Base-by-base conservation (phyloP, 345 rosid species). In the Populus davidiana region DNA sequence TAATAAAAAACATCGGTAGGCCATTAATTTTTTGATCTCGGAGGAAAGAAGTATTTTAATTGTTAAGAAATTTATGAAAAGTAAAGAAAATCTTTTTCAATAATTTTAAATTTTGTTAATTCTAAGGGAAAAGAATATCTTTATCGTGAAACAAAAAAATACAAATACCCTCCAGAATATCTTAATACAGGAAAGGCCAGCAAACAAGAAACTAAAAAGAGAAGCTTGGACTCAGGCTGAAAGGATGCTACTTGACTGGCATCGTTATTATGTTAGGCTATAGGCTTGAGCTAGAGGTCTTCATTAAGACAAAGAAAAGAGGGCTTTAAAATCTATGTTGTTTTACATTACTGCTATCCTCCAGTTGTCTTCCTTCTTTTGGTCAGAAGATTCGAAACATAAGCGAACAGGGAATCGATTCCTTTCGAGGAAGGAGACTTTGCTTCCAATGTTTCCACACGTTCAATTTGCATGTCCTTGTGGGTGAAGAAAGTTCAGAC, bases 331-430 rank as follows among this genome's bases (percentile, higher is more conserved):
- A 52, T 52, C 61, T 54, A 54, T 21, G 4, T 2, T 54, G n/a
- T 59, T 33, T 59, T 23, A 59, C 63, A 9, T 9, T 5, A 9
- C 13, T 59, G 29, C 27, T 27, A 9, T 59, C 64, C 64, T 23
- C 27, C 25, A n/a, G 27, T 59, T 59, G 64, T 4, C 64, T n/a
- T 59, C 62, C 62, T 21, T 2, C 59, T 52, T 20, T 20, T 20
- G 69, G 44, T 54, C 33, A 23, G 33, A 35, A 66, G 10, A 75
- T 23, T 18, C 33, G 23, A 50, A 47, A 33, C 44, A 7, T 6
- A 10, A 47, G 23, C 17, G 64, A 77, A 35, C 61, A 47, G 59
- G 62, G 79, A 80, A 84, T 81, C 79, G 36, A 73, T 74, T 62
- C 82, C 74, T 63, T 23, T 56, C 27, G 11, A n/a, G 41, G 70